These are phyloP conservation scores for Penicillium psychrosexuale DNA, from an alignment of 2,329 filamentous ascomycete species.

Conservation along the genomic window DNA sequence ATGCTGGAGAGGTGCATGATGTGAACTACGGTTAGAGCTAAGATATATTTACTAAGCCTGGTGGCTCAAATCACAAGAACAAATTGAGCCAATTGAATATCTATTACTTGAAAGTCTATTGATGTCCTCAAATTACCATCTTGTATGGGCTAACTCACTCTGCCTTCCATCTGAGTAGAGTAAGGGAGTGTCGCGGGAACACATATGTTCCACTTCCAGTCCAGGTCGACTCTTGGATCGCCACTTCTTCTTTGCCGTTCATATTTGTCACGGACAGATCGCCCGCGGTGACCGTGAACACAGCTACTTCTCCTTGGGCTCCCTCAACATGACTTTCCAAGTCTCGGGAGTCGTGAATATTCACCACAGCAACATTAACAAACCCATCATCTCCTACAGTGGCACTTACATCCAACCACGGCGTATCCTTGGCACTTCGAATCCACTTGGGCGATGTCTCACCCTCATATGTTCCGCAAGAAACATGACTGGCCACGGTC, in stretches of 20 bases:
- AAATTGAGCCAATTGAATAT: neutral
- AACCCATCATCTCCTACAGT: constrained; percentile 53
- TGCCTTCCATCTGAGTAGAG: constrained; percentile 58
- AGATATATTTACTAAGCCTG: neutral
- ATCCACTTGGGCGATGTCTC: constrained; percentile 42
- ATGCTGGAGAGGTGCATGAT: constrained; percentile 44
- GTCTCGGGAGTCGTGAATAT: constrained; percentile 61
- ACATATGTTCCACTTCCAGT: constrained; percentile 59
- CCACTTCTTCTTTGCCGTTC: constrained; percentile 60
- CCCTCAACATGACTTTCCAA: constrained; percentile 62
- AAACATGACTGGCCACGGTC: constrained; percentile 64
- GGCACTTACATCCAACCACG: constrained; percentile 52
- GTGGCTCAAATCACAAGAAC: no score
- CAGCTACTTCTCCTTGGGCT: constrained; percentile 51
- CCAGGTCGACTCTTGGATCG: constrained; percentile 61
- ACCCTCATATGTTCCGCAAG: constrained; percentile 62
- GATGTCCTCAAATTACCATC: neutral
- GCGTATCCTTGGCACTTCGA: constrained; percentile 57
- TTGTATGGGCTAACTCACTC: constrained; percentile 8
- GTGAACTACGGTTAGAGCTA: constrained; percentile 39
- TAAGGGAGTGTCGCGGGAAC: constrained; percentile 69
- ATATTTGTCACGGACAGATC: constrained; percentile 61
- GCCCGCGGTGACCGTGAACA: constrained; percentile 62
- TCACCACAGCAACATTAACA: constrained; percentile 68
- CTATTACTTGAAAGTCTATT: neutral